These are phyloP conservation scores for Penicillium nordicum DNA, from an alignment of 2,329 filamentous ascomycete species.

Conservation along the genomic window DNA sequence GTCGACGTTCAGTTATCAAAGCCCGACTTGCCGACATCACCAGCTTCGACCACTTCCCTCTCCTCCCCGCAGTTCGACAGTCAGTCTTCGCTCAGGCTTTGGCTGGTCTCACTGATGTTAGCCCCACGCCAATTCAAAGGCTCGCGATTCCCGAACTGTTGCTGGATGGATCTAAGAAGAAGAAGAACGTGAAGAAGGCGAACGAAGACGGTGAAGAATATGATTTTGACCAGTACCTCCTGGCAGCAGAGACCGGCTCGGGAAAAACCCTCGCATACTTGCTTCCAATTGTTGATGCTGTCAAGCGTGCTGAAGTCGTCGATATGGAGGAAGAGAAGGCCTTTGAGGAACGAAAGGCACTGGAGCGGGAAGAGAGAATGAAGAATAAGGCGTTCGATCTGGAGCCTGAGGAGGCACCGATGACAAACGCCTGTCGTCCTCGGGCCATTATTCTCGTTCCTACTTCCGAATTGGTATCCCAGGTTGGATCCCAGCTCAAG, in stretches of 20 bases:
- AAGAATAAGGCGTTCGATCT: constrained; percentile 61
- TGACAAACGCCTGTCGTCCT: constrained; percentile 71
- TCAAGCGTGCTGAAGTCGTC: constrained; percentile 70
- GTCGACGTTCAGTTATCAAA: constrained; percentile 61
- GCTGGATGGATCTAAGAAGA: constrained; percentile 46
- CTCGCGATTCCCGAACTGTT: constrained; percentile 82
- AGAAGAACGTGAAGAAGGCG: constrained; percentile 32
- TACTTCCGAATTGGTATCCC: constrained; percentile 84
- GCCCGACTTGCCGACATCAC: constrained; percentile 62
- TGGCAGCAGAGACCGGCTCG: constrained; percentile 94
- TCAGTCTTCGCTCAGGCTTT: constrained; percentile 72
- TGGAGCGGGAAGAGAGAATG: constrained; percentile 50
- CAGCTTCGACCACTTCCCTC: constrained; percentile 74
- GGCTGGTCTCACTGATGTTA: constrained; percentile 68
- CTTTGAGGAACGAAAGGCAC: constrained; percentile 53
- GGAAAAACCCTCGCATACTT: constrained; percentile 95
- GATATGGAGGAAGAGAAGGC: constrained; percentile 60
- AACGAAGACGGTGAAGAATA: constrained; percentile 35
- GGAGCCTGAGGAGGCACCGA: constrained; percentile 57
- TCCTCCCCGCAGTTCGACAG: constrained; percentile 68
- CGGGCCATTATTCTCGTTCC: constrained; percentile 83
- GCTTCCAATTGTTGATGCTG: constrained; percentile 74
- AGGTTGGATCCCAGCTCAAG: constrained; percentile 80
- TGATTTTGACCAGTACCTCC: constrained; percentile 65
- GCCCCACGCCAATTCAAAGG: constrained; percentile 83